Percentiles rank a stretch among this genome's conserved stretches.
phyloP scores from a whole-genome alignment of 352 stramenopile species.

The Phytophthora fragariaefolia region DNA sequence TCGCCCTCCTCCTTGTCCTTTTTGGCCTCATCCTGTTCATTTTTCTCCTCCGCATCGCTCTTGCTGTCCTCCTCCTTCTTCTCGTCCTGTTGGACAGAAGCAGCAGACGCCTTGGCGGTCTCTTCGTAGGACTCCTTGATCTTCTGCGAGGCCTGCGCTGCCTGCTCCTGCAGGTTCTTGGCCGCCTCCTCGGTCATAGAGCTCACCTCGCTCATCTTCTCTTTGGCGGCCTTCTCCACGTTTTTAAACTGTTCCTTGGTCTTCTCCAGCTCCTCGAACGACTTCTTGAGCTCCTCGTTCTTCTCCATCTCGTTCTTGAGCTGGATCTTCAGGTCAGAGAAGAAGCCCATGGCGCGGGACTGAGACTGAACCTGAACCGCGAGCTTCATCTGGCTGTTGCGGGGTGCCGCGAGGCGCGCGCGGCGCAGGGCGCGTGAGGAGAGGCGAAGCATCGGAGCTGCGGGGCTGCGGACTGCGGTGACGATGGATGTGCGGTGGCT shows the following conservation, averaged over 20 bases:
- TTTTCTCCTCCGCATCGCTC: constrained; percentile 13
- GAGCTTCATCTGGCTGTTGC: constrained; percentile 13
- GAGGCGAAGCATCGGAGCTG: constrained; percentile 41
- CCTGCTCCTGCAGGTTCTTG: constrained; percentile 68
- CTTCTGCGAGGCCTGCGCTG: constrained; percentile 63
- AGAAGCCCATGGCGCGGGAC: constrained; percentile 70
- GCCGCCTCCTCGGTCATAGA: constrained; percentile 62
- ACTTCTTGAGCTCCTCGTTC: constrained; percentile 84
- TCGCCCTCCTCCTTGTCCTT: constrained; percentile 27
- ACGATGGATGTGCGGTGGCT: constrained; percentile 33
- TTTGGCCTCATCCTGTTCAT: constrained; percentile 20
- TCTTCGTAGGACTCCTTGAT: constrained; percentile 64
- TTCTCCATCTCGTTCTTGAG: constrained; percentile 84
- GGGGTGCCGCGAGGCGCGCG: constrained; percentile 21
- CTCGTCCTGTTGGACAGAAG: constrained; percentile 19
- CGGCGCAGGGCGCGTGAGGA: constrained; percentile 34
- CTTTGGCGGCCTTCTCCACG: constrained; percentile 65
- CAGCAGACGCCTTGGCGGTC: constrained; percentile 32
- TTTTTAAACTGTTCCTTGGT: constrained; percentile 76
- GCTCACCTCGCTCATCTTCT: constrained; percentile 68
- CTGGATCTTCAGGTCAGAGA: constrained; percentile 82
- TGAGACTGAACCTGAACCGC: constrained; percentile 29
- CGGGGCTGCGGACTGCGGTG: not conserved
- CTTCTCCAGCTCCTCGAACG: constrained; percentile 76
- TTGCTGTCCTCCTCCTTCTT: constrained; percentile 23